Percentiles rank a stretch among this genome's conserved stretches.
Conservation (phyloP, 352 stramenopile species). For the Globisporangium barbulae region DNA sequence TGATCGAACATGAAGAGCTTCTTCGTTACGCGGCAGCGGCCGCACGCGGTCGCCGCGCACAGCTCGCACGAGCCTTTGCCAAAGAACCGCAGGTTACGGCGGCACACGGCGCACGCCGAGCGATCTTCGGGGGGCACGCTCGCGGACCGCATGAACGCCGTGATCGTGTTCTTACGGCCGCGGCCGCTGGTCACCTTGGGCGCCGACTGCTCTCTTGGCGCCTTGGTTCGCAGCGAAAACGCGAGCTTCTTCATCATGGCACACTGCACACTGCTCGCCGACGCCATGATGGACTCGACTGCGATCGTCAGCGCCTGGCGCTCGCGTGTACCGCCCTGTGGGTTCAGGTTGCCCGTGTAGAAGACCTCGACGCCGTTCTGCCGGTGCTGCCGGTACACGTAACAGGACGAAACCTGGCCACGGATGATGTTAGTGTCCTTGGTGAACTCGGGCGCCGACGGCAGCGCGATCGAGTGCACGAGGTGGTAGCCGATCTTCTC, state of each 20-base stretch:
- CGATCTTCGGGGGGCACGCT: neutral
- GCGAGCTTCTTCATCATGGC: constrained; percentile 76
- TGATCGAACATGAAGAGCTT: constrained; percentile 43
- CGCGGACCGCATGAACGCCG: constrained; percentile 13
- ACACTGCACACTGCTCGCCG: constrained; percentile 41
- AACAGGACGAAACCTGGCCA: constrained; percentile 29
- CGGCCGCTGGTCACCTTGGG: constrained; percentile 12
- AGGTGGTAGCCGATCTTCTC: constrained; percentile 57
- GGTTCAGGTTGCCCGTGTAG: constrained; percentile 48
- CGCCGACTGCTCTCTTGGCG: constrained; percentile 13
- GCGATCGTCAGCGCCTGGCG: constrained; percentile 39
- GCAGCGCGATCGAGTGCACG: constrained; percentile 52
- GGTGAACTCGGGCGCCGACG: constrained; percentile 36
- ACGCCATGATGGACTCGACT: constrained; percentile 38
- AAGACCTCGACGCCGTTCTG: constrained; percentile 32
- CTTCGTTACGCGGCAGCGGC: constrained; percentile 44
- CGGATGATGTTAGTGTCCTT: constrained; percentile 65
- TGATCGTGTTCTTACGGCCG: constrained; percentile 19
- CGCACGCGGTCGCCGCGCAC: constrained; percentile 29
- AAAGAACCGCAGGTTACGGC: constrained; percentile 32
- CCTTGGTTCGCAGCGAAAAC: constrained; percentile 18
- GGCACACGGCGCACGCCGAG: constrained; percentile 27
- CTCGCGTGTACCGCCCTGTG: constrained; percentile 43
- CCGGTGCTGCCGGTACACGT: constrained; percentile 15
- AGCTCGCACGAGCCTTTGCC: constrained; percentile 27